Conservation (phyloP, 768 basidiomycete species). For the Kwoniella europaea region DNA sequence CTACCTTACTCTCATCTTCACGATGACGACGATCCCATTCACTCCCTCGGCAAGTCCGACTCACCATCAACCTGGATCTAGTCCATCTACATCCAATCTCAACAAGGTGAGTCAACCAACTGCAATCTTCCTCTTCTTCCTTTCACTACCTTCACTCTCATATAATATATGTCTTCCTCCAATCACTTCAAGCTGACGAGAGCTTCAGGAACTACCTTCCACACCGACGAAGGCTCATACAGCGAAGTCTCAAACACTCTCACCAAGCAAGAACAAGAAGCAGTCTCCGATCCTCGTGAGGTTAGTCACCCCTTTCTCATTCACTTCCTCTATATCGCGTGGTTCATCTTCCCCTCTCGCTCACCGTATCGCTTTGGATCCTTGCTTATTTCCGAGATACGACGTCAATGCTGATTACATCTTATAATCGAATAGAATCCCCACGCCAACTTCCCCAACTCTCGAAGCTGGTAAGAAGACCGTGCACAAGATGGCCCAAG, state of each 20-base stretch:
- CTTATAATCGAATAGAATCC: not conserved
- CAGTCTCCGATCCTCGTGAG: not conserved
- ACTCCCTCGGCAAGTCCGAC: not conserved
- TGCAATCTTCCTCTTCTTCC: not conserved
- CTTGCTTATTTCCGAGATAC: too few species aligned
- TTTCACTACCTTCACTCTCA: not conserved
- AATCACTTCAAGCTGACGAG: not conserved
- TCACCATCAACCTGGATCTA: not conserved
- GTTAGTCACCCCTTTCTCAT: not conserved
- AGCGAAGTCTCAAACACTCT: not conserved
- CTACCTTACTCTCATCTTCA: not conserved
- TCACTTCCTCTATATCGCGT: not conserved
- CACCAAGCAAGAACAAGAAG: slow-evolving; percentile 1
- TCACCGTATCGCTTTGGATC: too few species aligned
- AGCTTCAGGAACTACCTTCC: slow-evolving; percentile 5
- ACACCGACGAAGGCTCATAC: not conserved
- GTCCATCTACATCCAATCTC: not conserved
- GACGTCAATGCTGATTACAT: not conserved
- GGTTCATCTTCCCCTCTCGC: too few species aligned
- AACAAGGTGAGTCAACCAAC: slow-evolving; percentile 13
- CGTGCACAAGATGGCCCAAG: not conserved
- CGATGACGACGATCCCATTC: not conserved
- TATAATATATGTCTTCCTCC: not conserved
- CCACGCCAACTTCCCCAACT: slow-evolving; percentile 5
- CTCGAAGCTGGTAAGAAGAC: not conserved